These are phyloP conservation scores for Sarocladium strictum DNA, from an alignment of 2,329 filamentous ascomycete species.

Conservation along the genomic window DNA sequence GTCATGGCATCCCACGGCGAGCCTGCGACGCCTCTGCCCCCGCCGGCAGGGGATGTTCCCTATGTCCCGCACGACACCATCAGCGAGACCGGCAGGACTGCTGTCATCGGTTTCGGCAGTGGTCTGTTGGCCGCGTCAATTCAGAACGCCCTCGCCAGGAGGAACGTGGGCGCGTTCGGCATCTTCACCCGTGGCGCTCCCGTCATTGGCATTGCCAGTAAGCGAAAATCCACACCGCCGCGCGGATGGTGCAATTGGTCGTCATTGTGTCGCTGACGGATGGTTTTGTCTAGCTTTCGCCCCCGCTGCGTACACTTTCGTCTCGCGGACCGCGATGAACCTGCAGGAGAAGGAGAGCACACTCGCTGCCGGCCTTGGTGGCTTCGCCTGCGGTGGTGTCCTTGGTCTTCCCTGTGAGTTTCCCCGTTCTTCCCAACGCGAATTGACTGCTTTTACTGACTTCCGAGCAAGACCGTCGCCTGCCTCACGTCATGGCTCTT, in stretches of 20 bases:
- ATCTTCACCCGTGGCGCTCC: constrained; percentile 75
- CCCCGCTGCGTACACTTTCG: constrained; percentile 73
- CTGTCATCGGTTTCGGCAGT: constrained; percentile 56
- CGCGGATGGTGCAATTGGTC: constrained; percentile 10
- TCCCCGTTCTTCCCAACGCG: constrained; percentile 1
- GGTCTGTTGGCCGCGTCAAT: constrained; percentile 71
- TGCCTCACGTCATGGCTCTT: constrained; percentile 66
- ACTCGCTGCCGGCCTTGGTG: constrained; percentile 68
- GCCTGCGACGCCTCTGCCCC: background rate
- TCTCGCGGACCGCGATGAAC: constrained; percentile 71
- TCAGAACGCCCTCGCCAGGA: constrained; percentile 79
- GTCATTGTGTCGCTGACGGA: background rate
- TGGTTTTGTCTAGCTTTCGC: constrained; percentile 25
- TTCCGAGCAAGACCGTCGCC: constrained; percentile 35
- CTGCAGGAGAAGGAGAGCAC: constrained; percentile 77
- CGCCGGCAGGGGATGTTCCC: constrained; percentile 12
- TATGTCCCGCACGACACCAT: constrained; percentile 75
- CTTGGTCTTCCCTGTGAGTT: constrained; percentile 66
- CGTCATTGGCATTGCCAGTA: constrained; percentile 52
- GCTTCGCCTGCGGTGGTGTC: constrained; percentile 68
- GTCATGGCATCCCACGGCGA: constrained; percentile 27
- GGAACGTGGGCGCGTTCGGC: constrained; percentile 74
- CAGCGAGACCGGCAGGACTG: constrained; percentile 57
- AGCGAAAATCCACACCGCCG: constrained; percentile 7
- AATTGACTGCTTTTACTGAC: background rate